A percentile compares a stretch with the other conserved stretches of the same genome.
Evolutionary conservation across 352 stramenopile species (phyloP).

Genomic region (Pseudoperonospora humuli): DNA sequence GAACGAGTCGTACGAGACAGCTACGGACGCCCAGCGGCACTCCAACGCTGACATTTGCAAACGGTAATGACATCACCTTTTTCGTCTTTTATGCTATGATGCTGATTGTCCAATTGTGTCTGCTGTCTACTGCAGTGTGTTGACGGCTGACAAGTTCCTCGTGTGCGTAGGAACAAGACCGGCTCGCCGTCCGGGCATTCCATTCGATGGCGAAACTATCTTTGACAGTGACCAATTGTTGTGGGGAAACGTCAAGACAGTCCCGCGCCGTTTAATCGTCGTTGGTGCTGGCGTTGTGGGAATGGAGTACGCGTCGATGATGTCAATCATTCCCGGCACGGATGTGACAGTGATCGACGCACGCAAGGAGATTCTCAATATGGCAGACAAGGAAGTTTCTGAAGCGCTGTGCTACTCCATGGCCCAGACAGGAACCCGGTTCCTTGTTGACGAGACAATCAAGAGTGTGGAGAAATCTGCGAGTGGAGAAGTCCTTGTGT

Average conservation of each 20-base stretch:
- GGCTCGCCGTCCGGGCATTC: slow-evolving; percentile 67
- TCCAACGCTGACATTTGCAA: slow-evolving; percentile 78
- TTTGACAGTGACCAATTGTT: slow-evolving; percentile 83
- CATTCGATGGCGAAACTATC: slow-evolving; percentile 82
- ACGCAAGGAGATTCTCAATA: slow-evolving; percentile 80
- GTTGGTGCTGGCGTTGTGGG: slow-evolving; percentile 83
- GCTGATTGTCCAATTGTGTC: neutral
- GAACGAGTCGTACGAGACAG: slow-evolving; percentile 75
- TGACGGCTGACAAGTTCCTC: slow-evolving; percentile 82
- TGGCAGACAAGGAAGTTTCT: slow-evolving; percentile 84
- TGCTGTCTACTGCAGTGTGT: slow-evolving; percentile 33
- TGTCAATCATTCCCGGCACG: slow-evolving; percentile 85
- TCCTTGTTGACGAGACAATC: slow-evolving; percentile 76
- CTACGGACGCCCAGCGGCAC: slow-evolving; percentile 69
- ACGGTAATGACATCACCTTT: slow-evolving; percentile 27
- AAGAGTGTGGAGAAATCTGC: slow-evolving; percentile 58
- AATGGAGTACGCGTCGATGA: slow-evolving; percentile 91
- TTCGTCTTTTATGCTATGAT: neutral
- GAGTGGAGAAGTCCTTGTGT: slow-evolving; percentile 64
- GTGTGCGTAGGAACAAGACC: slow-evolving; percentile 82
- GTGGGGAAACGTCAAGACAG: slow-evolving; percentile 65
- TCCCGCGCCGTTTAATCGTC: slow-evolving; percentile 73
- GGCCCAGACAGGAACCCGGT: slow-evolving; percentile 81
- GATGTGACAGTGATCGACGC: slow-evolving; percentile 87
- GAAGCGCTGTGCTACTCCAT: slow-evolving; percentile 85